Evolutionary conservation across 345 rosid species (phyloP).

Genomic region (Euphorbia pulcherrima): DNA sequence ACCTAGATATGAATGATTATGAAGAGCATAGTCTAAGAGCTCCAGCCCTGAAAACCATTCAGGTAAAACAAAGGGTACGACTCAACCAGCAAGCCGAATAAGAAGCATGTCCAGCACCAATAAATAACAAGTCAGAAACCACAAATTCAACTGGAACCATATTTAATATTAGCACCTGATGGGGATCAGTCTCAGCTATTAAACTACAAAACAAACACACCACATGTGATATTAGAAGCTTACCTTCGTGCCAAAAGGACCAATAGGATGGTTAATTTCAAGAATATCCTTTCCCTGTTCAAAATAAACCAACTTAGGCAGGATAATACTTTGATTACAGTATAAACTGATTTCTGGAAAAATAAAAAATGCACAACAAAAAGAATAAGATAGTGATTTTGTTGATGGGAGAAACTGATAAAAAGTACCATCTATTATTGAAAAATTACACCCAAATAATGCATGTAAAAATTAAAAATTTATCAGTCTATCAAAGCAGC

Average conservation of each 20-base stretch:
- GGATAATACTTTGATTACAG: not conserved
- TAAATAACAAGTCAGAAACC: not conserved
- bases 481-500: no score
- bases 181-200: not conserved
- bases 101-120: not conserved
- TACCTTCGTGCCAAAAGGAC: constrained; percentile 97
- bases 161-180: not conserved
- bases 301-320: constrained; percentile 13
- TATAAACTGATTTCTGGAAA: not conserved
- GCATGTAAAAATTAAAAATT: not conserved
- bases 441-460: not conserved
- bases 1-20: not conserved
- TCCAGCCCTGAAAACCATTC: not conserved
- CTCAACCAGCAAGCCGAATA: not conserved
- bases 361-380: not conserved
- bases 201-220: not conserved
- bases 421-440: not conserved
- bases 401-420: not conserved
- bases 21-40: not conserved
- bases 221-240: constrained; percentile 7
- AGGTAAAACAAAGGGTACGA: not conserved
- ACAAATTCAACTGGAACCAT: not conserved
- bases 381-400: not conserved
- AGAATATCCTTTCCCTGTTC: constrained; percentile 65
- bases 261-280: constrained; percentile 61